Conservation (phyloP, 73 alveolate species). For the Uronychia setigera region DNA sequence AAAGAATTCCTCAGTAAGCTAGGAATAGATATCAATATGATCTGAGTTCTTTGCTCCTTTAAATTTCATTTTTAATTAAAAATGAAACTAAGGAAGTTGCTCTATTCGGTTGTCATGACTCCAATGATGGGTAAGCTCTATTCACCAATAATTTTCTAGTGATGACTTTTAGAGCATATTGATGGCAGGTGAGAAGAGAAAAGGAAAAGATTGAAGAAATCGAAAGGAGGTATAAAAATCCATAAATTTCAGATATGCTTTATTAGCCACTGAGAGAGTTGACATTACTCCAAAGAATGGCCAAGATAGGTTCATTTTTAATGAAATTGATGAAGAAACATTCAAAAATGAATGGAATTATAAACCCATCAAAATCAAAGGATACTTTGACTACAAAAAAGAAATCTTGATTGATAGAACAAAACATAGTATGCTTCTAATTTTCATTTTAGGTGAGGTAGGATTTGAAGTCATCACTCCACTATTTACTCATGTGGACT, state of each 20-base stretch:
- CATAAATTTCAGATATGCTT: background rate
- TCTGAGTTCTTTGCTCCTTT: no score
- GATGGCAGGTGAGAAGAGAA: conserved; percentile 38
- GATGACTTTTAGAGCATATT: conserved; percentile 14
- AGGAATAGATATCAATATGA: no score
- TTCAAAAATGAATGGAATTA: conserved; percentile 38
- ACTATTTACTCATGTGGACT: conserved; percentile 51
- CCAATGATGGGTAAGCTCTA: no score
- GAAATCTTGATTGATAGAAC: conserved; percentile 36
- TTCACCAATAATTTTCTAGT: no score
- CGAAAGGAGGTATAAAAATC: conserved; percentile 30
- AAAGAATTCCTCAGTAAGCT: no score
- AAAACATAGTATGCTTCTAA: background rate
- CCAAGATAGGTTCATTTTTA: conserved; percentile 26
- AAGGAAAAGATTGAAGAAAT: conserved; percentile 41
- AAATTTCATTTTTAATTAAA: no score
- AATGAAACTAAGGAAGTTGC: no score
- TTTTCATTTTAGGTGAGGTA: conserved; percentile 21
- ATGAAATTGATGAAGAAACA: background rate
- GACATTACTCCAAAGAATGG: conserved; percentile 64
- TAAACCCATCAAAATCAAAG: conserved; percentile 53
- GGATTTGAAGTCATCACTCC: conserved; percentile 59
- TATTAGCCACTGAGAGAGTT: conserved; percentile 13
- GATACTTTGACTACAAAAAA: conserved; percentile 38
- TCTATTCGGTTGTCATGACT: no score